A percentile compares a stretch with the other conserved stretches of the same genome.
Evolutionary conservation across 495 filamentous ascomycete genomes (phyloP).

Genomic region (Lepraria neglecta): DNA sequence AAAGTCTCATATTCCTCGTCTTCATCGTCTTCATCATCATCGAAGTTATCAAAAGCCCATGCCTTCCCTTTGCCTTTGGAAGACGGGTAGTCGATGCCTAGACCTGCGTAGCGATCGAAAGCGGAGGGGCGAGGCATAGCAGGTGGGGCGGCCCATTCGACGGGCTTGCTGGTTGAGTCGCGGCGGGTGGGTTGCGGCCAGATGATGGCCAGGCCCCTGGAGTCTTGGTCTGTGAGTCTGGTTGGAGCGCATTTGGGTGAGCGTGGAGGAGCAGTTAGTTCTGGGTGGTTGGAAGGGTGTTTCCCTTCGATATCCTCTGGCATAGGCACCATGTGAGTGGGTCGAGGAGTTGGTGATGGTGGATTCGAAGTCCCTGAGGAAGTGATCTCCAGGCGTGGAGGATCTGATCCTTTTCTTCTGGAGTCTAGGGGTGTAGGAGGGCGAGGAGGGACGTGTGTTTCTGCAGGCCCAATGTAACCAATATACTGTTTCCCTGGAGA

Average conservation of each 20-base stretch:
- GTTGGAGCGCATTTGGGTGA: background rate
- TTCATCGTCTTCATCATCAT: background rate
- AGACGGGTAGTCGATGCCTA: constrained; percentile 7
- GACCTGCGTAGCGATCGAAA: background rate
- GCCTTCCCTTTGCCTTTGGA: constrained; percentile 11
- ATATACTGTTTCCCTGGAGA: too few species aligned
- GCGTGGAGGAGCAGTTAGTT: background rate
- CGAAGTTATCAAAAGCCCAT: constrained; percentile 4
- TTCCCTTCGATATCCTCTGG: background rate
- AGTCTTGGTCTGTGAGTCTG: background rate
- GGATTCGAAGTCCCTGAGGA: too few species aligned
- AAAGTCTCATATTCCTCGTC: background rate
- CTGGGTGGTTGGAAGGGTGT: background rate
- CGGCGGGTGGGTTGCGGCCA: background rate
- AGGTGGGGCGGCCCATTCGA: background rate
- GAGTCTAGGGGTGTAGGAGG: too few species aligned
- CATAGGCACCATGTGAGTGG: too few species aligned
- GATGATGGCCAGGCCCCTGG: background rate
- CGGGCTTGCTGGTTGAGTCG: background rate
- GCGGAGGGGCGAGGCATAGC: background rate
- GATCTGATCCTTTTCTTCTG: too few species aligned
- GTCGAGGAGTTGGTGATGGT: too few species aligned
- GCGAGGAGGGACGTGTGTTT: too few species aligned
- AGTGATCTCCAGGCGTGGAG: too few species aligned
- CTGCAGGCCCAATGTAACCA: too few species aligned